Conservation (phyloP, 441 rosid genomes). For the Syzygium syzygioides region DNA sequence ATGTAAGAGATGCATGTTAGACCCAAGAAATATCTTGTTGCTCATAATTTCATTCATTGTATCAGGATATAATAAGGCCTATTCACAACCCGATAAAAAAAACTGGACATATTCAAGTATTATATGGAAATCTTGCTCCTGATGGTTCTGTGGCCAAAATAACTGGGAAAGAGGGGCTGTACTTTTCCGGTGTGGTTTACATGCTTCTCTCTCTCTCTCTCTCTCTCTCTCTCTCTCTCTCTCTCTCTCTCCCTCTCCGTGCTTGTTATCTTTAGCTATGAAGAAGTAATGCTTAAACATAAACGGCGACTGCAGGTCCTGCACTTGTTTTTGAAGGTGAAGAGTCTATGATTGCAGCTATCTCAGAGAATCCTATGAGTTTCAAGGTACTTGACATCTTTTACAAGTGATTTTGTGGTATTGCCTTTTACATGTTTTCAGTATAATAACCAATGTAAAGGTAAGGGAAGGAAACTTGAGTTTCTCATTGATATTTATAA, state of each 20-base stretch:
- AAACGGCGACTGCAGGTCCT: conserved; percentile 51
- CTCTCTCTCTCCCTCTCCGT: accelerated
- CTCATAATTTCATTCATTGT: conserved; percentile 4
- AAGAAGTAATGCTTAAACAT: neutral
- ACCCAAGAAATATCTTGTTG: neutral
- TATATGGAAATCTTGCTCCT: conserved; percentile 88
- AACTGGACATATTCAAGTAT: conserved; percentile 89
- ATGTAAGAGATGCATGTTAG: neutral
- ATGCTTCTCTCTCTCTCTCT: neutral
- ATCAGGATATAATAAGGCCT: conserved; percentile 74
- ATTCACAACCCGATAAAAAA: conserved; percentile 79
- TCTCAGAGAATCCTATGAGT: conserved; percentile 69
- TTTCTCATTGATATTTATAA: neutral
- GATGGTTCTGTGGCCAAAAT: conserved; percentile 98
- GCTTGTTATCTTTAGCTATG: neutral
- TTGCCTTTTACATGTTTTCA: neutral
- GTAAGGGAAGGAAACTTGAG: neutral
- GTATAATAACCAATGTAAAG: neutral
- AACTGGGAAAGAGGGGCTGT: conserved; percentile 96
- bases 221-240: neutral
- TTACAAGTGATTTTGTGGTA: neutral
- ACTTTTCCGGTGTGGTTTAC: conserved; percentile 65
- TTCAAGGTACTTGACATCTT: conserved; percentile 51
- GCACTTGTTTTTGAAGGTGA: conserved; percentile 98
- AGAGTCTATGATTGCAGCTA: conserved; percentile 83